phyloP scores from a whole-genome alignment of 2,329 filamentous ascomycete species.

The Claviceps humidiphila region DNA sequence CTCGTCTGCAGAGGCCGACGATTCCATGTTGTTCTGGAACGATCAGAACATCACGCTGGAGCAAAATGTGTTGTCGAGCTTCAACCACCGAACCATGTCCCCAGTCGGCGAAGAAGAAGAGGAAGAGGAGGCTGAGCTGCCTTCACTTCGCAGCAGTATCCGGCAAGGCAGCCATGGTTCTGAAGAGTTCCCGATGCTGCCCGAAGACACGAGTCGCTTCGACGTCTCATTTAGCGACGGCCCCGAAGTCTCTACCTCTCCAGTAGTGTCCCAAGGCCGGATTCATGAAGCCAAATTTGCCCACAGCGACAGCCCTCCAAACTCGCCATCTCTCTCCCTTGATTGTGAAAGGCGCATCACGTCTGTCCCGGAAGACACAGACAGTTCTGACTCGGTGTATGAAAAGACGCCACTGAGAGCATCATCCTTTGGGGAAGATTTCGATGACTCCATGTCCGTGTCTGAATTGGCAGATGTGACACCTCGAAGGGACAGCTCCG shows the following conservation, averaged over 20 bases:
- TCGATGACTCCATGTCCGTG: conserved; percentile 26
- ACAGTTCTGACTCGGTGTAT: conserved; percentile 18
- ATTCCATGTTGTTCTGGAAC: not conserved
- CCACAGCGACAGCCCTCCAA: conserved; percentile 31
- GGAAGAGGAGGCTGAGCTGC: conserved; percentile 21
- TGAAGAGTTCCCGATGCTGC: conserved; percentile 25
- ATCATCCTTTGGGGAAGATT: conserved; percentile 33
- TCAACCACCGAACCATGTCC: conserved; percentile 8
- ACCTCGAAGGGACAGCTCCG: conserved; percentile 21
- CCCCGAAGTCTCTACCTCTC: conserved; percentile 32
- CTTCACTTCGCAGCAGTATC: conserved; percentile 19
- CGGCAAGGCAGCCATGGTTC: conserved; percentile 21
- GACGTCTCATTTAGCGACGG: conserved; percentile 28
- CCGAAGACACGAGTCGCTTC: conserved; percentile 24
- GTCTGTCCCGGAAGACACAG: conserved; percentile 23
- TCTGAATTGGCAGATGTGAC: conserved; percentile 16
- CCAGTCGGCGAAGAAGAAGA: conserved; percentile 10
- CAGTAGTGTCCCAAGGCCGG: conserved; percentile 17
- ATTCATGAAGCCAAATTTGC: conserved; percentile 21
- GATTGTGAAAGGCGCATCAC: conserved; percentile 16
- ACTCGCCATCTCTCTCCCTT: conserved; percentile 29
- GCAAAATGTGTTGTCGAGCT: conserved; percentile 6
- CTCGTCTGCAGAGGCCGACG: not conserved
- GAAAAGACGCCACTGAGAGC: conserved; percentile 29
- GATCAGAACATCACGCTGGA: not conserved